phyloP scores from a whole-genome alignment of 2,329 filamentous ascomycete genomes.

The Ophiostoma angusticollis region DNA sequence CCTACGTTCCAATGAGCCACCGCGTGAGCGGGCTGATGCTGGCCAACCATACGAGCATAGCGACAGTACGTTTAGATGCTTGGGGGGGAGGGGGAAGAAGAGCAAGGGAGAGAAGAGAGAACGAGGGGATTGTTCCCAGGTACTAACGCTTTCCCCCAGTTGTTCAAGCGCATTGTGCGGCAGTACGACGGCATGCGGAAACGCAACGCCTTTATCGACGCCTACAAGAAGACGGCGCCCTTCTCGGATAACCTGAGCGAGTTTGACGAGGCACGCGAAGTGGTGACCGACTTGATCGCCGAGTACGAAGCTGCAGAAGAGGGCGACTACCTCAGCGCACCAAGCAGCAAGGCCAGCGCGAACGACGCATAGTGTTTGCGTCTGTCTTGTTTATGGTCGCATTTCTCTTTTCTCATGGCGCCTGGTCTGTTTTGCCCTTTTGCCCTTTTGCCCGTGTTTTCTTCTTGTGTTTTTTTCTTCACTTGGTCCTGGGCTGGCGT shows the following conservation, averaged over 20 bases:
- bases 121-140: no score
- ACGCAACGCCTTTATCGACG: conserved; percentile 90
- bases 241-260: conserved; percentile 86
- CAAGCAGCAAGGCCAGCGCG: conserved; percentile 35
- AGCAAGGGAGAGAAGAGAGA: no score
- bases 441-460: conserved; percentile 4
- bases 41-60: conserved; percentile 94
- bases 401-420: not conserved
- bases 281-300: conserved; percentile 78
- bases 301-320: conserved; percentile 95
- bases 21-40: conserved; percentile 95
- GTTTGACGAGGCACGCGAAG: conserved; percentile 88
- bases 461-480: not conserved
- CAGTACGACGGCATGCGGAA: conserved; percentile 94
- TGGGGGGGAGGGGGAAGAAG: no score
- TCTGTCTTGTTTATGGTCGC: not conserved
- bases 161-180: conserved; percentile 86
- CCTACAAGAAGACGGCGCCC: conserved; percentile 88
- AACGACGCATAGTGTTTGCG: conserved; percentile 1
- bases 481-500: not conserved
- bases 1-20: conserved; percentile 87
- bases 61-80: conserved; percentile 58
- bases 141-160: no score
- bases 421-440: not conserved
- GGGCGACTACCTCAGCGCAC: conserved; percentile 72